Evolutionary conservation across 768 basidiomycete species (phyloP), one percentile per base, ranked within the genome.

Genomic region (Cyclocybe cylindracea): DNA sequence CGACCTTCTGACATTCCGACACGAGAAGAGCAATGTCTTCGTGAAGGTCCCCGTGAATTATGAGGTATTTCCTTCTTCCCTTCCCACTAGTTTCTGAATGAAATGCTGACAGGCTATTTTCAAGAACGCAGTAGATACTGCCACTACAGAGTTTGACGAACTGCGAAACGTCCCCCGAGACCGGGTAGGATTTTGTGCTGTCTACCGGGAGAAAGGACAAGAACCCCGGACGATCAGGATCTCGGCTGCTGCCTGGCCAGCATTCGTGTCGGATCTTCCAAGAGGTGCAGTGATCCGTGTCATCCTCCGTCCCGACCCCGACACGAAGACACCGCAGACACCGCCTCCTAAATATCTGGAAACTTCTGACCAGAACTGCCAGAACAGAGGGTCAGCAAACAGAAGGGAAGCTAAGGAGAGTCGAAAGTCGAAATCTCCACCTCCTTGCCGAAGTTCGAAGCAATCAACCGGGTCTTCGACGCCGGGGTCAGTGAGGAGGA

Each of bases 1-100:
- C 5, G 78, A 82, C 36, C 70, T 83, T 46, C 64, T 84, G 51
- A 83, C 78, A 13, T 84, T 83, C 51, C 75, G 78, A 24, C 66
- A 68, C 5, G 61, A 70, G 0, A 61, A 66, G 7, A 59, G 73
- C 24, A 66, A 82, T n/a, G 78, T 83, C 11, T 83, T 80, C 40
- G 83, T 85, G 1, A 72, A 70, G 1, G 75, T 74, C 0, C 70
- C 76, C 8, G 46, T 62, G 32, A 61, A 66, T 39, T 82, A 80
- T 50, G 58, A 71, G 58, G 84, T 82, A 36, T 9, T 13, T 16
- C 9, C 14, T 32, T 55, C 7, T 51, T 14, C 9, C 4, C 7
- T 19, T 35, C 8, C 18, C 29, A 2, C 4, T 37, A 7, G 10
- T 9, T 38, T 19, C 31, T 39, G 7, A 44, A 16, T 6, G 16